These are phyloP conservation scores for Euryodendron excelsum DNA, from an alignment of 148 eudicot species.

Conservation along the genomic window DNA sequence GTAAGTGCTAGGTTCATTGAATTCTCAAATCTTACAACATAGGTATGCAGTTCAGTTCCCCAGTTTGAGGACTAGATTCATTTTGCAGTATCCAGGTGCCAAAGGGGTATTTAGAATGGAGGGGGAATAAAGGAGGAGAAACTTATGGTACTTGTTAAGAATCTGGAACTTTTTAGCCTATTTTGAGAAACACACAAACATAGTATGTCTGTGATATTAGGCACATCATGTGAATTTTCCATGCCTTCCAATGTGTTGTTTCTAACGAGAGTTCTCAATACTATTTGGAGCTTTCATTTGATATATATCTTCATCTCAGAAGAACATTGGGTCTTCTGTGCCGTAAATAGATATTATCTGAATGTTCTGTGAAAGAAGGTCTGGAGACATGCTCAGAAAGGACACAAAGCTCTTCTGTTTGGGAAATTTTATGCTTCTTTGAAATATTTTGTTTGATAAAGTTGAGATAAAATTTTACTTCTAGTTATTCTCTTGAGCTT, in stretches of 20 bases:
- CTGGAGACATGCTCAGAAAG: neutral
- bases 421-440: neutral
- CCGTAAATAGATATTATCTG: too few species aligned
- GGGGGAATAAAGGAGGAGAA: too few species aligned
- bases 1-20: too few species aligned
- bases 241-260: too few species aligned
- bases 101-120: too few species aligned
- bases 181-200: neutral
- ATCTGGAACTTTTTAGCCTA: neutral
- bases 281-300: neutral
- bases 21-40: too few species aligned
- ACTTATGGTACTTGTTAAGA: too few species aligned
- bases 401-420: neutral
- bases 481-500: neutral
- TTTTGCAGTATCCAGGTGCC: too few species aligned
- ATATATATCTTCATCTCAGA: neutral
- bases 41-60: too few species aligned
- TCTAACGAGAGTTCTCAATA: too few species aligned
- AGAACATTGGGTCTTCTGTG: neutral
- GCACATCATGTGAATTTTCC: neutral
- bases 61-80: too few species aligned
- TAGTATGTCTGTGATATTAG: neutral
- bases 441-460: neutral
- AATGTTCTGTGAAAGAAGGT: neutral
- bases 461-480: too few species aligned